Base-by-base conservation (phyloP, 495 filamentous ascomycete species). In the Lophium mytilinum region DNA sequence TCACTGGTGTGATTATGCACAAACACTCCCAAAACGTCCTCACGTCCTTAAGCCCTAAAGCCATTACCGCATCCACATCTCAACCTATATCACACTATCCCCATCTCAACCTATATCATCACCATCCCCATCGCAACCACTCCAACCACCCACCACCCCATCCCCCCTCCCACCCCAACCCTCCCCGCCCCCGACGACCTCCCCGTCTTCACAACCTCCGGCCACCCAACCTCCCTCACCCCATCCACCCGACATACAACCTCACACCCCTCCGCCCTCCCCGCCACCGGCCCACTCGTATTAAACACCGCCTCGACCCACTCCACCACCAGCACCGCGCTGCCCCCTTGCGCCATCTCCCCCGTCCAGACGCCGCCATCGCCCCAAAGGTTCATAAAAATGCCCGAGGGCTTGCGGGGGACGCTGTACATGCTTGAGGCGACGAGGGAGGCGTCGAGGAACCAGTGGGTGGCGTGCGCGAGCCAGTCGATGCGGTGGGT, bases 231-330 rank as follows among this genome's bases (percentile, higher is more conserved):
- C 34, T 50, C 35, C 54, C 58, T 55, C 2, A 65, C 62, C 17
- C 53, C 58, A 58, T 65, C 62, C 7, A 65, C 42, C 51, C 57
- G 58, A 46, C 62, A 65, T 15, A 65, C 62, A 34, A 58, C 48
- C 57, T 55, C 24, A 56, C 62, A 65, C 9, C 56, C 61, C 35
- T 50, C 52, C 43, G 55, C 47, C 1, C 53, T 48, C 39, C 30
- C 56, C 7, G 55, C 52, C 15, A 65, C 45, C 37, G 61, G 57
- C 19, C 69, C 73, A 49, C 66, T 71, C 11, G 71, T 75, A 60
- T 91, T 91, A 60, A 82, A 91, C 4, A 82, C 77, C 56, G 90
- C 62, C 63, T 90, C 85, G 19, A 90, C 79, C 79, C 84, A 89
- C 64, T 89, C 83, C 30, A 91, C 75, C 61, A 85, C 84, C 61